phyloP scores from a whole-genome alignment of 495 filamentous ascomycete genomes.

The Daldinia loculata region DNA sequence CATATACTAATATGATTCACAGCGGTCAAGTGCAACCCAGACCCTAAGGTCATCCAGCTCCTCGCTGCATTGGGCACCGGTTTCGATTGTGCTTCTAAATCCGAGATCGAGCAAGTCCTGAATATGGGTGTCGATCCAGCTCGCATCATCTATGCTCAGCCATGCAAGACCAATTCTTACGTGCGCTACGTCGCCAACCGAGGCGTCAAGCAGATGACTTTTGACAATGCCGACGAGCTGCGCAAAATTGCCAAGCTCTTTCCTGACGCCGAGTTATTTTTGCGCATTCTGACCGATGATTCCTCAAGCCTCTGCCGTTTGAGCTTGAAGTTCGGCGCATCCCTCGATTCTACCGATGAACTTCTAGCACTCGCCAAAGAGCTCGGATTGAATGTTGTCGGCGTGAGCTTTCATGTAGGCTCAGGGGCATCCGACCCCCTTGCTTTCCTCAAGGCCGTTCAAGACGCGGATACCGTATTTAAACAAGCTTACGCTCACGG shows the following conservation, averaged over 20 bases:
- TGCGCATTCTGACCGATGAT: slow-evolving; percentile 96
- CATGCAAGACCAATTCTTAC: slow-evolving; percentile 99
- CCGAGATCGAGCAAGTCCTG: slow-evolving; percentile 91
- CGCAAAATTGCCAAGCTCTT: slow-evolving; percentile 94
- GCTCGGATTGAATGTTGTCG: slow-evolving; percentile 93
- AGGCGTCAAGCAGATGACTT: slow-evolving; percentile 97
- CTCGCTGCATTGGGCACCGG: slow-evolving; percentile 88
- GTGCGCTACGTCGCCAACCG: slow-evolving; percentile 83
- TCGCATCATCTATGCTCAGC: slow-evolving; percentile 98
- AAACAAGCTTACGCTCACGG: slow-evolving; percentile 83
- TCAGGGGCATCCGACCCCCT: slow-evolving; percentile 91
- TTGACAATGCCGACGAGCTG: slow-evolving; percentile 97
- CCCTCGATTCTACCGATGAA: slow-evolving; percentile 77
- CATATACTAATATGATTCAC: slow-evolving; percentile 43
- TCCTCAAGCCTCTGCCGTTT: slow-evolving; percentile 91
- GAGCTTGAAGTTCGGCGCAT: slow-evolving; percentile 96
- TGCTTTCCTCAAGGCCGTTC: slow-evolving; percentile 88
- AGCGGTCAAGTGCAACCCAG: slow-evolving; percentile 99
- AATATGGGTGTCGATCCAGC: slow-evolving; percentile 84
- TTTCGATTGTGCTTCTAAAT: slow-evolving; percentile 98
- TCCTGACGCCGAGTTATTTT: slow-evolving; percentile 87
- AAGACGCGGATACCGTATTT: slow-evolving; percentile 88
- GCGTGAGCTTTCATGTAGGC: slow-evolving; percentile 97
- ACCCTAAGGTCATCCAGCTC: slow-evolving; percentile 86
- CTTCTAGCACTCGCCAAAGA: slow-evolving; percentile 84